A percentile compares a stretch with the other conserved stretches of the same genome.
These are phyloP conservation scores for Auriscalpium microsporum DNA, from an alignment of 768 basidiomycete genomes.

Conservation along the genomic window DNA sequence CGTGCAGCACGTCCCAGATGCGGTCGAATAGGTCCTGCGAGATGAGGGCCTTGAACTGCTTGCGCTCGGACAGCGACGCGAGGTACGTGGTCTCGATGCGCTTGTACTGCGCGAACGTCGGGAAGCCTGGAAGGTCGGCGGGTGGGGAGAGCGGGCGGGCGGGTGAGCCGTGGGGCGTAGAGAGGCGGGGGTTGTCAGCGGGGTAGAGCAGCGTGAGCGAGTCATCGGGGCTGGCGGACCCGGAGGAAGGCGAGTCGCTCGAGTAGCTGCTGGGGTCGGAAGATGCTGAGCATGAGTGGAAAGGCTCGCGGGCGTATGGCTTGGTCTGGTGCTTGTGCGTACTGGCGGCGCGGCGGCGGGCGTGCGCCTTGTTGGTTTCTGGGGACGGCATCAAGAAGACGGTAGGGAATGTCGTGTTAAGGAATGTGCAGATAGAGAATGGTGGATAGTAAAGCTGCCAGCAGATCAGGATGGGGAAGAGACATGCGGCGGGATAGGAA, in stretches of 20 bases:
- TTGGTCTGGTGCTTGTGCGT: background rate
- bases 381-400: background rate
- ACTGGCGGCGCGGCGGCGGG: background rate
- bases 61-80: constrained; percentile 12
- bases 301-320: background rate
- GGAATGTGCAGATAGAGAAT: too few relatives aligned
- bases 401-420: background rate
- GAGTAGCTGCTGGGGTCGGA: background rate
- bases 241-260: background rate
- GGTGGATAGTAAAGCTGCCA: too few relatives aligned
- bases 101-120: constrained; percentile 13
- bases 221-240: background rate
- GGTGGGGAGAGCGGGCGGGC: background rate
- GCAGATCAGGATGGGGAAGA: too few relatives aligned
- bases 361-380: background rate
- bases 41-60: constrained; percentile 15
- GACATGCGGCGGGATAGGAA: too few relatives aligned
- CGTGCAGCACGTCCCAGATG: constrained; percentile 11
- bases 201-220: constrained; percentile 1
- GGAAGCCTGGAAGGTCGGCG: constrained; percentile 11
- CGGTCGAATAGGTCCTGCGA: constrained; percentile 13
- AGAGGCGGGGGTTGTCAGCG: constrained; percentile 6
- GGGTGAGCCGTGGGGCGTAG: constrained; percentile 3
- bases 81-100: constrained; percentile 12
- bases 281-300: background rate